Percentiles rank a stretch among this genome's conserved stretches.
Evolutionary conservation across 108 stramenopile genomes (phyloP).

Genomic region (Nannochloropsis oceanica): DNA sequence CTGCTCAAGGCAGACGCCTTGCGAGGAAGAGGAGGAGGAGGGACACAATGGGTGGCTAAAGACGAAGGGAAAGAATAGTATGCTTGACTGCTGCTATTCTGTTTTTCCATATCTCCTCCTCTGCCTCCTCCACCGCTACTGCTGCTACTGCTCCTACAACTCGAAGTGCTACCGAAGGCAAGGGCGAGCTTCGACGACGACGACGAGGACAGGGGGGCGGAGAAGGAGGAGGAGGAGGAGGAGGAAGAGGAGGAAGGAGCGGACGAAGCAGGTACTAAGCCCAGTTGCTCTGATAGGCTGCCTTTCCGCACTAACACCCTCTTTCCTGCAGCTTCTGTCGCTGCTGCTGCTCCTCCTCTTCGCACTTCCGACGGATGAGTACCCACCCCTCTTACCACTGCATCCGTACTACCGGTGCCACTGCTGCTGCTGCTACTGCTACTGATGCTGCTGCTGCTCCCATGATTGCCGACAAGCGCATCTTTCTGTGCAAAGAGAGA

Average conservation of each 20-base stretch:
- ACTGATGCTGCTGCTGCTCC: not conserved
- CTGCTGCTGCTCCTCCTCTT: no score
- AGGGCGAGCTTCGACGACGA: no score
- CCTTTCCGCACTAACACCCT: not conserved
- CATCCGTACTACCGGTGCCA: no score
- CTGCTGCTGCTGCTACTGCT: no score
- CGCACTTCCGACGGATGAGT: no score
- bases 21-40: not conserved
- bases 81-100: no score
- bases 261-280: not conserved
- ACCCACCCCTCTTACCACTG: no score
- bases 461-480: not conserved
- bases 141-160: no score
- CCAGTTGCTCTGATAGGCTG: not conserved
- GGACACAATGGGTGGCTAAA: not conserved
- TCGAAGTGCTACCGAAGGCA: no score
- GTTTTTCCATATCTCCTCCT: no score
- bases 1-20: not conserved
- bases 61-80: not conserved
- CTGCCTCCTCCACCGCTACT: no score
- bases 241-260: not conserved
- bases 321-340: not conserved
- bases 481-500: not conserved
- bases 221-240: not conserved
- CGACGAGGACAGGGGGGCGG: not conserved